These are phyloP conservation scores for Phyllosticta citriasiana DNA, from an alignment of 2,329 filamentous ascomycete genomes.

Conservation along the genomic window DNA sequence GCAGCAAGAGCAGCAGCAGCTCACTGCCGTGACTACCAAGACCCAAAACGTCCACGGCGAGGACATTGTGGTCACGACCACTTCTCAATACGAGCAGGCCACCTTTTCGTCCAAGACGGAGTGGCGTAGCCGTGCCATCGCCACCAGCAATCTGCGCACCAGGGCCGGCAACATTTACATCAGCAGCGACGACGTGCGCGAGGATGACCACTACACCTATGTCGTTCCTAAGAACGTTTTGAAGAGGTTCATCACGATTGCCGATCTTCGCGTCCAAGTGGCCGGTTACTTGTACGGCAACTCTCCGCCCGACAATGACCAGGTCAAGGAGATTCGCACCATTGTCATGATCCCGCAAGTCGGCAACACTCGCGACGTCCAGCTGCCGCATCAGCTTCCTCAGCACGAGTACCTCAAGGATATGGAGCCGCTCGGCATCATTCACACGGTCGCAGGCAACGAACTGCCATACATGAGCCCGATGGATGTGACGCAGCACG, in stretches of 20 bases:
- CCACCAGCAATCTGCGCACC: slow-evolving; percentile 88
- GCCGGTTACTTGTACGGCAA: slow-evolving; percentile 91
- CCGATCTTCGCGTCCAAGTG: slow-evolving; percentile 91
- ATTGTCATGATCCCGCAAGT: slow-evolving; percentile 98
- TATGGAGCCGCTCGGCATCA: slow-evolving; percentile 85
- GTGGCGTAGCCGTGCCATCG: slow-evolving; percentile 94
- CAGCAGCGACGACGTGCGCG: slow-evolving; percentile 83
- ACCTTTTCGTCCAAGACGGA: slow-evolving; percentile 98
- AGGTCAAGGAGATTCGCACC: slow-evolving; percentile 92
- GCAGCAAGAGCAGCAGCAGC: slow-evolving; percentile 89
- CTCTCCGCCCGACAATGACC: slow-evolving; percentile 86
- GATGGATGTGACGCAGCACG: slow-evolving; percentile 86
- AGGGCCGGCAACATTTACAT: slow-evolving; percentile 98
- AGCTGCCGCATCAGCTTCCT: slow-evolving; percentile 79
- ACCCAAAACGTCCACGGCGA: slow-evolving; percentile 95
- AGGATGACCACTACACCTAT: slow-evolving; percentile 83
- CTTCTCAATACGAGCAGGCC: slow-evolving; percentile 94
- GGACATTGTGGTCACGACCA: slow-evolving; percentile 96
- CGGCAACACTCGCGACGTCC: slow-evolving; percentile 82
- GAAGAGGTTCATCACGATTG: slow-evolving; percentile 95
- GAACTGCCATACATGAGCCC: slow-evolving; percentile 96
- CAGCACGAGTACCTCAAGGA: slow-evolving; percentile 81
- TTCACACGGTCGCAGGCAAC: slow-evolving; percentile 91
- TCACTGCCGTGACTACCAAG: slow-evolving; percentile 96
- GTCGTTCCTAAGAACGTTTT: slow-evolving; percentile 99